phyloP scores from a whole-genome alignment of 495 filamentous ascomycete species.

The Penicillium crystallinum region DNA sequence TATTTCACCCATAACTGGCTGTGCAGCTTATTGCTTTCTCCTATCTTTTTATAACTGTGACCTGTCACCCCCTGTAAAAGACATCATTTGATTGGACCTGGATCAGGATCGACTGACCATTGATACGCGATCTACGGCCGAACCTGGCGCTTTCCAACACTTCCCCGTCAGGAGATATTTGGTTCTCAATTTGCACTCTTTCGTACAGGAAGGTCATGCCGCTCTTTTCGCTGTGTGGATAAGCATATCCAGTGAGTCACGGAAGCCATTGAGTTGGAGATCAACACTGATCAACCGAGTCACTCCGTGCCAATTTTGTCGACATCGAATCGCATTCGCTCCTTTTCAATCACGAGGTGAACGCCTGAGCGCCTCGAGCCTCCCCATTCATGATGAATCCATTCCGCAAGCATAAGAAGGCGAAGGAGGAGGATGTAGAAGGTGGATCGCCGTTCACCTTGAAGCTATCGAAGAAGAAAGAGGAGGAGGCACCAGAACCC shows the following conservation, averaged over 20 bases:
- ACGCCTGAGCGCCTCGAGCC: neutral
- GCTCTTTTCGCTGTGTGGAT: slow-evolving; percentile 17
- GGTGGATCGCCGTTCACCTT: slow-evolving; percentile 22
- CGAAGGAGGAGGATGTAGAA: slow-evolving; percentile 27
- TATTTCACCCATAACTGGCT: neutral
- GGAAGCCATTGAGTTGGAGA: neutral
- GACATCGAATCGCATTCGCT: neutral
- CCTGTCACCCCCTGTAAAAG: slow-evolving; percentile 8
- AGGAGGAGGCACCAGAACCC: slow-evolving; percentile 39
- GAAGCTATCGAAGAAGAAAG: slow-evolving; percentile 53
- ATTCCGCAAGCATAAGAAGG: slow-evolving; percentile 67
- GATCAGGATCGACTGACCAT: slow-evolving; percentile 4
- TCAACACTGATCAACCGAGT: slow-evolving; percentile 2
- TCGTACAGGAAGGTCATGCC: slow-evolving; percentile 21
- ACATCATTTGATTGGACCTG: neutral
- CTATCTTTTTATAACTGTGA: slow-evolving; percentile 17
- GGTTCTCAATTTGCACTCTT: slow-evolving; percentile 4
- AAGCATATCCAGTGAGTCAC: slow-evolving; percentile 17
- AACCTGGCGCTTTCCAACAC: slow-evolving; percentile 2
- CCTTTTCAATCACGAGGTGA: neutral
- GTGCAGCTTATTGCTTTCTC: slow-evolving; percentile 4
- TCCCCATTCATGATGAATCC: slow-evolving; percentile 62
- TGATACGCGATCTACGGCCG: slow-evolving; percentile 6
- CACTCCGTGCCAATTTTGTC: neutral
- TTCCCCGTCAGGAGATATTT: slow-evolving; percentile 4